Evolutionary conservation across 2,329 filamentous ascomycete species (phyloP).

Genomic region (Sporothrix brasiliensis): DNA sequence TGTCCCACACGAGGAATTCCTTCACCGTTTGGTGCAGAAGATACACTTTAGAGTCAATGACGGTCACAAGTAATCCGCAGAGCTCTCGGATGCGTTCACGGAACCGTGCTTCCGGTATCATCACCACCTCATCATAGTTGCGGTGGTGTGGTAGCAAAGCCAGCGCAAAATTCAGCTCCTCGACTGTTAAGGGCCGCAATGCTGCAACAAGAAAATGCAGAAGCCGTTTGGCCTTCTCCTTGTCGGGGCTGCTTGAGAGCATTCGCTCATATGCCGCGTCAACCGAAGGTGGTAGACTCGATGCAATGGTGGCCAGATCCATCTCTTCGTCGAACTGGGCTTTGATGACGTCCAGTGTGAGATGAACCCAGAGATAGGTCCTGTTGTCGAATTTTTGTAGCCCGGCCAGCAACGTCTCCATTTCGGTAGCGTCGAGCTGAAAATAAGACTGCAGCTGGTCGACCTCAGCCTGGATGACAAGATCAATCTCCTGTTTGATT

Average conservation of each 20-base stretch:
- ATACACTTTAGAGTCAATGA: neutral
- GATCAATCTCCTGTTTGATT: neutral
- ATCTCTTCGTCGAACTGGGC: neutral
- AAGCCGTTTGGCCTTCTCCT: neutral
- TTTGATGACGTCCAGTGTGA: neutral
- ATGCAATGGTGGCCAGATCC: neutral
- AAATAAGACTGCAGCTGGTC: neutral
- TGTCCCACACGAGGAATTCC: neutral
- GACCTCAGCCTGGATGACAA: neutral
- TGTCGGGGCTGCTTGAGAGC: neutral
- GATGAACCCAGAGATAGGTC: neutral
- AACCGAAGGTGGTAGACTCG: neutral
- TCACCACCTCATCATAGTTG: neutral
- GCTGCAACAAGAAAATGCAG: neutral
- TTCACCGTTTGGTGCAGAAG: slow-evolving; percentile 7
- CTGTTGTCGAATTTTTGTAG: neutral
- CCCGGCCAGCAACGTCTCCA: neutral
- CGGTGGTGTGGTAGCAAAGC: neutral
- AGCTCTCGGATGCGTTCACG: neutral
- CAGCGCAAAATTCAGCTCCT: neutral
- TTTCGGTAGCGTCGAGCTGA: neutral
- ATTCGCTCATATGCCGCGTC: slow-evolving; percentile 8
- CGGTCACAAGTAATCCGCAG: neutral
- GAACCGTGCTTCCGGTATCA: neutral
- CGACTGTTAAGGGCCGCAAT: neutral